Conservation (phyloP, 345 rosid species). For the Salix suchowensis region DNA sequence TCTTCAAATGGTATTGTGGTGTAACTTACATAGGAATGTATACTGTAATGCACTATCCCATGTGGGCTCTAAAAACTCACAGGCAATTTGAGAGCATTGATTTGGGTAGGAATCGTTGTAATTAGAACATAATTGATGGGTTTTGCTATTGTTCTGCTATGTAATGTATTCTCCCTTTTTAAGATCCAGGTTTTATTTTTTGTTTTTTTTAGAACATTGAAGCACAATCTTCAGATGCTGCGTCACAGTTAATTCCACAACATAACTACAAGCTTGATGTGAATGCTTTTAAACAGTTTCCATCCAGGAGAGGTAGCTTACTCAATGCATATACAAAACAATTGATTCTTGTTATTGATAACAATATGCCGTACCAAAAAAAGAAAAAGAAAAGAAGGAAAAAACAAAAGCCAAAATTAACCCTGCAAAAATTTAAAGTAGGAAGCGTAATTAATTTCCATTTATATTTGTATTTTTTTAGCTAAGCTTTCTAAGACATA, state of each 20-base stretch:
- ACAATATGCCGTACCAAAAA: neutral
- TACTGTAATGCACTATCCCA: neutral
- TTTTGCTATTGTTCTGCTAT: neutral
- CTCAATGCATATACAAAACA: neutral
- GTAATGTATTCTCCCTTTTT: neutral
- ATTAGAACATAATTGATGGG: neutral
- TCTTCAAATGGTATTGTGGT: neutral
- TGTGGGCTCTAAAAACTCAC: neutral
- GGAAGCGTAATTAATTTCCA: neutral
- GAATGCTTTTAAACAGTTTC: slow-evolving; percentile 67
- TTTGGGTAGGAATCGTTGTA: neutral
- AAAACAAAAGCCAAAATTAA: neutral
- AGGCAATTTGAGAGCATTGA: neutral
- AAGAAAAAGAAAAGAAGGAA: neutral
- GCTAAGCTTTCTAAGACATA: slow-evolving; percentile 31
- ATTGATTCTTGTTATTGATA: neutral
- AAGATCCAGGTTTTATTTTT: slow-evolving; percentile 12
- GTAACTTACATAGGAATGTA: neutral
- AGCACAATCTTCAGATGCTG: slow-evolving; percentile 59
- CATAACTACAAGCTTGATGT: slow-evolving; percentile 96
- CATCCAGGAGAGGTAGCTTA: slow-evolving; percentile 86
- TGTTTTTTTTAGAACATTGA: slow-evolving; percentile 59
- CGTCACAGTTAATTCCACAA: slow-evolving; percentile 74
- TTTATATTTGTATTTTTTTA: slow-evolving; percentile 3
- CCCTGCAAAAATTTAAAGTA: neutral